Base-by-base conservation (phyloP, 129 eudicot genomes). In the Artemisia annua region DNA sequence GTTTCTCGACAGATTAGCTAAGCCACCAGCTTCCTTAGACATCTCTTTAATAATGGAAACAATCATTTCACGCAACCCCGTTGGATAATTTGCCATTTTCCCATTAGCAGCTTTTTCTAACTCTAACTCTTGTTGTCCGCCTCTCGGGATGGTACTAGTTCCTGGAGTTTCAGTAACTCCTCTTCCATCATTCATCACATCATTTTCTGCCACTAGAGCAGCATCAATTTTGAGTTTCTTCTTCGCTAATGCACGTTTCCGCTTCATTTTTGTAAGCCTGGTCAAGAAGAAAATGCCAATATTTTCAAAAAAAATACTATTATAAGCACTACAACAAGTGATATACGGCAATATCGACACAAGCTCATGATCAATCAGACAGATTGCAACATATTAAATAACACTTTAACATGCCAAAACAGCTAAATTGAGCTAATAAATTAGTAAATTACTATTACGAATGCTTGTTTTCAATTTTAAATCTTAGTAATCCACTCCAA, bases 1-100 rank as follows among this genome's bases (percentile, higher is more conserved):
- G 73, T 82, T 85, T 32, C 69, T 84, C 18, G 90, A 80, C 63
- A 89, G 76, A 35, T 84, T 87, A 63, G 83, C 83, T 75, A 86
- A 74, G 26, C 86, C 79, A 24, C 83, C 80, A 15, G 86, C 59
- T 75, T 87, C 85, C 52, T 71, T 81, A 1, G 85, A 46, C 20
- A 79, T 54, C 49, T 80, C 82, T 63, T 68, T 82, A 35, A 82
- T 75, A 19, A 75, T 58, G 30, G 83, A 68, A 7, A 70, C 72
- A 79, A 83, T 83, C 78, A 73, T 76, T 71, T 86, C 86, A 32
- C 89, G 79, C 72, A 84, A 78, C 50, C 84, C 60, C 54, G 55
- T 80, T 11, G 86, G 87, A 78, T 85, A 83, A 55, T 78, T 84
- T 44, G 44, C 65, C 44, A 24, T 60, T 7, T 2, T 24, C 64